Evolutionary conservation across 2,329 filamentous ascomycete species (phyloP).

Genomic region (Cladophialophora exuberans): DNA sequence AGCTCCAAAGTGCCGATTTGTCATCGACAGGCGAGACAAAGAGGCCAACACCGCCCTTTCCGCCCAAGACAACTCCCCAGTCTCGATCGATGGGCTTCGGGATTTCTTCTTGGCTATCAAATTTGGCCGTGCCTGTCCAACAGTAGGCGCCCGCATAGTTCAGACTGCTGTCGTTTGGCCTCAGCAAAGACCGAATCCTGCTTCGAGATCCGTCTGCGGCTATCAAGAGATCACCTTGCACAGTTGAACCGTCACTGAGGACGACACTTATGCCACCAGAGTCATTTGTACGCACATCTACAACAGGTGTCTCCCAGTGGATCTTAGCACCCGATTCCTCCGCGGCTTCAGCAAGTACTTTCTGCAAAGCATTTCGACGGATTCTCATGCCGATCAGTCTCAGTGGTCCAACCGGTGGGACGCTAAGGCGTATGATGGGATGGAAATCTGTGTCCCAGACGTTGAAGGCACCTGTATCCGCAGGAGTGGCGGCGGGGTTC

Average conservation of each 20-base stretch:
- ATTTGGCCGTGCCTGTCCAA: constrained; percentile 45
- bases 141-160: constrained; percentile 46
- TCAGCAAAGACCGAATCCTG: constrained; percentile 44
- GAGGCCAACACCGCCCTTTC: constrained; percentile 43
- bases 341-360: constrained; percentile 22
- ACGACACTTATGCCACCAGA: constrained; percentile 13
- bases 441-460: constrained; percentile 30
- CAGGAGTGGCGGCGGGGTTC: constrained; percentile 1
- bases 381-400: constrained; percentile 24
- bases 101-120: constrained; percentile 35
- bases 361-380: constrained; percentile 26
- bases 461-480: constrained; percentile 21
- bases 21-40: constrained; percentile 52
- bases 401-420: constrained; percentile 1
- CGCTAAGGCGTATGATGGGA: constrained; percentile 3
- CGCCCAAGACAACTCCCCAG: constrained; percentile 48
- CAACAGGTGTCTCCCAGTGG: constrained; percentile 24
- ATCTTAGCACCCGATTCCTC: constrained; percentile 34
- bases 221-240: constrained; percentile 45
- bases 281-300: constrained; percentile 15
- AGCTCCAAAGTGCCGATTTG: constrained; percentile 47
- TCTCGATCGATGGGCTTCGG: constrained; percentile 40
- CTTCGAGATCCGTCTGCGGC: constrained; percentile 52
- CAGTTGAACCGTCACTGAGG: constrained; percentile 16
- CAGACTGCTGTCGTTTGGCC: constrained; percentile 46